Evolutionary conservation across 1,284 basidiomycete genomes (phyloP).

Genomic region (Puccinia polysora): DNA sequence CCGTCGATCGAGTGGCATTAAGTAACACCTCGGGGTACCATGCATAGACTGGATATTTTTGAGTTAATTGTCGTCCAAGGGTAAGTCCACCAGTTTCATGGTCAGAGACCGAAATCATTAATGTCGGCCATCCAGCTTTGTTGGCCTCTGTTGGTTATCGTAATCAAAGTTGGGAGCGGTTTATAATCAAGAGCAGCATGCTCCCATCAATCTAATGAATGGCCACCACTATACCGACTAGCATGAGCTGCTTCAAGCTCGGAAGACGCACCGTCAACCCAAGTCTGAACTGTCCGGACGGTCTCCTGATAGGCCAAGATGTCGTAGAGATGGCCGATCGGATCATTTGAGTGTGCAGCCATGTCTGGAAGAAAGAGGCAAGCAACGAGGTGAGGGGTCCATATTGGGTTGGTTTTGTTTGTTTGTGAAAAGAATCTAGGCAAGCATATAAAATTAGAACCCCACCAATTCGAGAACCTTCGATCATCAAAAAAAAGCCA

Average conservation of each 20-base stretch:
- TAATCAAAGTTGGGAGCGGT: neutral
- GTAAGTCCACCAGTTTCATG: slow-evolving; percentile 55
- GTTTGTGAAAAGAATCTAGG: neutral
- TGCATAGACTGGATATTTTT: slow-evolving; percentile 51
- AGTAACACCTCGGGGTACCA: slow-evolving; percentile 52
- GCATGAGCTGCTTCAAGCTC: neutral
- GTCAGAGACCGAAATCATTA: slow-evolving; percentile 53
- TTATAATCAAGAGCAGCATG: too few relatives aligned
- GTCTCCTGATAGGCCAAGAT: slow-evolving; percentile 54
- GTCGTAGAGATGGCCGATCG: slow-evolving; percentile 51
- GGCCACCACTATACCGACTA: too few relatives aligned
- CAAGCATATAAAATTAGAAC: neutral
- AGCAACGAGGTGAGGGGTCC: too few relatives aligned
- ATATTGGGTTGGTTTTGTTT: too few relatives aligned
- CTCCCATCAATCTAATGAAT: too few relatives aligned
- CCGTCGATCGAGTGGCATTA: slow-evolving; percentile 52
- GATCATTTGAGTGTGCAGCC: slow-evolving; percentile 51
- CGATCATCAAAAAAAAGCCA: slow-evolving; percentile 48
- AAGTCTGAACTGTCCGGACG: slow-evolving; percentile 50
- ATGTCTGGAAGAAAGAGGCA: slow-evolving; percentile 43
- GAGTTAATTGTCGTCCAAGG: slow-evolving; percentile 52
- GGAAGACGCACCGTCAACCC: slow-evolving; percentile 47
- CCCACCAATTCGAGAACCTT: slow-evolving; percentile 45
- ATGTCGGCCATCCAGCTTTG: slow-evolving; percentile 49
- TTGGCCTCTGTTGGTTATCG: slow-evolving; percentile 45